Base-by-base conservation (phyloP, 2,329 filamentous ascomycete genomes). In the Alternaria arborescens region DNA sequence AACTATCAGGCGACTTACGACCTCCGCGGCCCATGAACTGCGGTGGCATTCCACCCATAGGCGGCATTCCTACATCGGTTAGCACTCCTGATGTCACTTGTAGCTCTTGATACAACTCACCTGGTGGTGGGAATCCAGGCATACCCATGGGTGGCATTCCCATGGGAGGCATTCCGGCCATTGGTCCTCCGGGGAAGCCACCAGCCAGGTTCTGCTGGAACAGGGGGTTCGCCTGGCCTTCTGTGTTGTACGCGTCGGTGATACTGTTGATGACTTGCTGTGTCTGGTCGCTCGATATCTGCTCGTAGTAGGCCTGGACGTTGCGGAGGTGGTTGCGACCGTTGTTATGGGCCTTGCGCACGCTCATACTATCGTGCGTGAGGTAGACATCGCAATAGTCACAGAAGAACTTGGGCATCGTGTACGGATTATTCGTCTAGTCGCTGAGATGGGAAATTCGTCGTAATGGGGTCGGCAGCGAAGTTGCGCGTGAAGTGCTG, bases 341-440 rank as follows among this genome's bases (percentile, higher is more conserved):
- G 78, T 89, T 91, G 85, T 99, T 99, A 82, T 99, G 95, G 51
- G 95, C 95, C 84, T 98, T 98, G 74, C 95, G 94, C 82, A 99
- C 95, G 82, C 93, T 97, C 94, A 98, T 98, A 46, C 93, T 97
- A 86, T 99, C 95, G 87, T 99, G 95, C 70, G 95, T 99, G 73
- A 99, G 91, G 87, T 99, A 99, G 81, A 99, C 95, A 91, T 99
- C 95, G 87, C 95, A 99, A 82, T 99, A 99, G 81, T 99, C 95
- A 86, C 94, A 72, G 53, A 72, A 72, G 63, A 72, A 72, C 62
- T 72, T 72, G 22, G 70, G 70, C 70, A 72, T 72, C 4, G 44
- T 66, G 58, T 24, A 12, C 4, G 3, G n/a, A 10, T 26, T 24
- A 7, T 3, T 20, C 30, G 22, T 44, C 12, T 28, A 12, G 14